phyloP scores from a whole-genome alignment of 805 yeast genomes.

The Saturnispora halmiae region DNA sequence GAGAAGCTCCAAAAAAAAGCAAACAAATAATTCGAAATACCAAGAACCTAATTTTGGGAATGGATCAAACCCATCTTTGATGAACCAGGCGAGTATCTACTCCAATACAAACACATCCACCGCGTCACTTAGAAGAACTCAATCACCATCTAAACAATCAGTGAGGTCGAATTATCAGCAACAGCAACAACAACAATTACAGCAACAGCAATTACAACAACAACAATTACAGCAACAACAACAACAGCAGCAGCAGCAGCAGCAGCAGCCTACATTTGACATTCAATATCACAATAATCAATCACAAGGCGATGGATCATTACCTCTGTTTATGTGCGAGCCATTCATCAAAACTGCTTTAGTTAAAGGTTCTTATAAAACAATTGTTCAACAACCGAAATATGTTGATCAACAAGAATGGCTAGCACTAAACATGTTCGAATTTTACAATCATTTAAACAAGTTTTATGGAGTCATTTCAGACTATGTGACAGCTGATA shows the following conservation, averaged over 20 bases:
- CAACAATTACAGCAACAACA: constrained; percentile 27
- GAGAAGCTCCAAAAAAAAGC: constrained; percentile 33
- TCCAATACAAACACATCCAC: constrained; percentile 37
- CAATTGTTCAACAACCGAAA: constrained; percentile 90
- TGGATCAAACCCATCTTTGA: constrained; percentile 16
- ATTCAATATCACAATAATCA: constrained; percentile 12
- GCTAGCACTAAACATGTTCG: constrained; percentile 90
- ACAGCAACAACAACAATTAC: constrained; percentile 11
- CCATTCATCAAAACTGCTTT: constrained; percentile 91
- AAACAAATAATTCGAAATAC: constrained; percentile 16
- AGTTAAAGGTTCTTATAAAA: constrained; percentile 92
- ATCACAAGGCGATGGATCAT: constrained; percentile 18
- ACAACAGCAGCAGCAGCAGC: constrained; percentile 17
- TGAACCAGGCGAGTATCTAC: constrained; percentile 22
- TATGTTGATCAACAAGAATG: constrained; percentile 93
- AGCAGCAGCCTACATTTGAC: constrained; percentile 16
- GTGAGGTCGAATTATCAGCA: constrained; percentile 24
- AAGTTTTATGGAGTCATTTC: constrained; percentile 86
- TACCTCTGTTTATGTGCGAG: constrained; percentile 74
- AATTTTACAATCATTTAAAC: constrained; percentile 73
- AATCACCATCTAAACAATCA: constrained; percentile 39
- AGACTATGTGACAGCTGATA: constrained; percentile 84
- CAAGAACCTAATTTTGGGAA: constrained; percentile 14
- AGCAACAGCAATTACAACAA: constrained; percentile 24
- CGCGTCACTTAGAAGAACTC: constrained; percentile 38